Conservation (phyloP, 345 rosid species). For the Gynandropsis gynandra region DNA sequence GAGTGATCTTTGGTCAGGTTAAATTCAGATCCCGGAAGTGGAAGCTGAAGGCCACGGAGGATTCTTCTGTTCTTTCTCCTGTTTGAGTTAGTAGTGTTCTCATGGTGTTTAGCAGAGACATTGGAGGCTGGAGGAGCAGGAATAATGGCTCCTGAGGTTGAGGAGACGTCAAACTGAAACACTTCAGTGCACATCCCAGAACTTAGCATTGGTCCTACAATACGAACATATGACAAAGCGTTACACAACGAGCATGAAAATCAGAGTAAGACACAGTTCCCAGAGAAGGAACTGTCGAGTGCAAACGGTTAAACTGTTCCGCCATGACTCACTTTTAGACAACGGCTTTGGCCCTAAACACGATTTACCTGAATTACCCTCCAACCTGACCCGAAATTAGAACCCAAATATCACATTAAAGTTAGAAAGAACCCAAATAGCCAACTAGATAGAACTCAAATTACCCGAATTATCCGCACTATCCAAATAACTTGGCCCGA, state of each 20-base stretch:
- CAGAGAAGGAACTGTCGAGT: no score
- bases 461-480: no score
- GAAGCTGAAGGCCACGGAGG: conserved; percentile 42
- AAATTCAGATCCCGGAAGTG: conserved; percentile 33
- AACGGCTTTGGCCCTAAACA: no score
- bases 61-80: conserved; percentile 61
- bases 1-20: conserved; percentile 36
- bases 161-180: conserved; percentile 63
- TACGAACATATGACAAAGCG: background rate
- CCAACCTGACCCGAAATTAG: no score
- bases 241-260: conserved; percentile 9
- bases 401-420: no score
- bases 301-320: no score
- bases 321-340: no score
- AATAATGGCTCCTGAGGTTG: conserved; percentile 49
- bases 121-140: conserved; percentile 53
- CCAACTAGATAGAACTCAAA: no score
- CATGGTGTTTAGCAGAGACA: conserved; percentile 17
- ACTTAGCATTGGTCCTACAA: conserved; percentile 74
- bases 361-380: no score
- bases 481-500: no score
- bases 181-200: conserved; percentile 85
- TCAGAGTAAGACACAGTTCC: no score
- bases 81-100: conserved; percentile 26
- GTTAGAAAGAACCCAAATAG: no score